Evolutionary conservation across 2,329 filamentous ascomycete genomes (phyloP), one percentile per base, ranked within the genome.

Genomic region (Cladosporium cucumerinum): DNA sequence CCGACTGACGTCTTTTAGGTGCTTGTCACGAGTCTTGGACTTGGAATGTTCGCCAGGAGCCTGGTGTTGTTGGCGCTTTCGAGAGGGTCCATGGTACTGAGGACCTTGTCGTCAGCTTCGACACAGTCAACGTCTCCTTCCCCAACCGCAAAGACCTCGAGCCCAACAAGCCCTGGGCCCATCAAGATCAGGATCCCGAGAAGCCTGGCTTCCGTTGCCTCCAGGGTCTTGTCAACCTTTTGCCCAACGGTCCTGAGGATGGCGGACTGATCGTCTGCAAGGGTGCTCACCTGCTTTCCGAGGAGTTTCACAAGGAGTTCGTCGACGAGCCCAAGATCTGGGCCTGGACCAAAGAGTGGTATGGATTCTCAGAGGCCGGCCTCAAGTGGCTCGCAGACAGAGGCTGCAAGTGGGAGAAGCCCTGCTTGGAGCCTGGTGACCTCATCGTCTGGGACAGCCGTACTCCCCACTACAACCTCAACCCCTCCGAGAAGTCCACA

Each of bases 171-270:
- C 54, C 30, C 11, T 12, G 80, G 79, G 67, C 76, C 75, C 55
- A 72, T 68, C 16, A 81, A 66, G 76, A 78, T 65, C 80, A 82
- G 67, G 77, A 81, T 61, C 80, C 78, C 0, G 72, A 72, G 12
- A 78, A 76, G 67, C 75, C 75, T 14, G 83, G 82, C 0, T 82
- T 85, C 70, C 77, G 81, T 3, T 85, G 82, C 67, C 74, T 82
- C 2, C 82, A 85, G 65, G 83, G 83, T 5, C 75, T 85, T 11
- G 80, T 84, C 4, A 84, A 85, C 70, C 68, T 81, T 8, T 66
- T 74, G 5, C 75, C 72, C 3, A 76, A 75, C 28, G 77, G 77
- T 0, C 74, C 75, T 2, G 68, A 78, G 6, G 77, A 79, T 63
- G 77, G 76, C n/a, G 71, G 75, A 69, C 69, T 79, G 66, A 75